Percentiles rank a stretch among this genome's conserved stretches.
Conservation (phyloP, 108 stramenopile genomes). For the Licmophora abbreviata region DNA sequence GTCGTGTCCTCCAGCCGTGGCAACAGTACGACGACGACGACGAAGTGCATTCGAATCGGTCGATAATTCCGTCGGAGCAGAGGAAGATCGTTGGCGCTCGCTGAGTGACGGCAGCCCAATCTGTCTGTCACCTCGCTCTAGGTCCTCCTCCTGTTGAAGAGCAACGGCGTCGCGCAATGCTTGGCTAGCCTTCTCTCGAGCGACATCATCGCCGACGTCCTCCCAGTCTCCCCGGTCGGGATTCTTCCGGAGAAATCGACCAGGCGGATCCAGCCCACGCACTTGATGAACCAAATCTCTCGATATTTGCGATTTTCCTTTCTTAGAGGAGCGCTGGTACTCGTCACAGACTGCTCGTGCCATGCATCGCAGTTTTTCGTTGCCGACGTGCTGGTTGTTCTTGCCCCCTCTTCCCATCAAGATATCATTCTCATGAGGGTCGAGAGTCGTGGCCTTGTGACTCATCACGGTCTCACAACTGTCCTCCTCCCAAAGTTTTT, state of each 20-base stretch:
- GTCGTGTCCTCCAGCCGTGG: not conserved
- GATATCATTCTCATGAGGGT: slow-evolving; percentile 43
- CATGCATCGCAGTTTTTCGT: slow-evolving; percentile 49
- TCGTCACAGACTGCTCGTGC: slow-evolving; percentile 23
- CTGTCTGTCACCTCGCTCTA: not conserved
- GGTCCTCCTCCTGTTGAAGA: not conserved
- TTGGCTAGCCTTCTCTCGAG: slow-evolving; percentile 71
- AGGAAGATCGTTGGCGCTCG: not conserved
- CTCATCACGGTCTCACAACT: too few relatives aligned
- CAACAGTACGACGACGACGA: too few relatives aligned
- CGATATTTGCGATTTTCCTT: slow-evolving; percentile 50
- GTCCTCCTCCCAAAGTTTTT: too few relatives aligned
- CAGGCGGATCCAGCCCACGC: slow-evolving; percentile 38
- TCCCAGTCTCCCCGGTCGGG: slow-evolving; percentile 30
- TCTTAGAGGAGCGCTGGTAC: slow-evolving; percentile 36
- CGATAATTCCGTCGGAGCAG: not conserved
- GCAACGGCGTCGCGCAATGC: slow-evolving; percentile 71
- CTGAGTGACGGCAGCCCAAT: not conserved
- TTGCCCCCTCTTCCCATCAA: slow-evolving; percentile 57
- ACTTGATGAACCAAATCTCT: slow-evolving; percentile 33
- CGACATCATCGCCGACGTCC: slow-evolving; percentile 52
- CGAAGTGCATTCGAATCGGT: not conserved
- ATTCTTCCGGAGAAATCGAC: slow-evolving; percentile 50
- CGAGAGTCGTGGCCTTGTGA: not conserved
- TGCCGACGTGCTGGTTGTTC: slow-evolving; percentile 63